A percentile compares a stretch with the other conserved stretches of the same genome.
phyloP scores from a whole-genome alignment of 176 grass and related monocot species.

The Aechmea fasciata region DNA sequence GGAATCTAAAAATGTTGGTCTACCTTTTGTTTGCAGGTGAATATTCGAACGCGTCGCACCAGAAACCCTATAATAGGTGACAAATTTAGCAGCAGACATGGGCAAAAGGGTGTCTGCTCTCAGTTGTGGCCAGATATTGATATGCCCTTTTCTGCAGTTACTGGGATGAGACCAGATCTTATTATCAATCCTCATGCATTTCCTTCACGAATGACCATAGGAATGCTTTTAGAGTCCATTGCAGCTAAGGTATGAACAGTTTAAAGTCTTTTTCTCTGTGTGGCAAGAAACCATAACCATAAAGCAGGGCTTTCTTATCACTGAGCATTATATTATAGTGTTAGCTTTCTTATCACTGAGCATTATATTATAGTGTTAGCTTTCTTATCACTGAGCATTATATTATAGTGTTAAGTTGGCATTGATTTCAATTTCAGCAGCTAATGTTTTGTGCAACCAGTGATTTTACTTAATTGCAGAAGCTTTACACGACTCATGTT shows the following conservation, averaged over 20 bases:
- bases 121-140: constrained; percentile 96
- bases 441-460: background rate
- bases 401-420: too few species aligned
- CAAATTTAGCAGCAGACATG: constrained; percentile 98
- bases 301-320: background rate
- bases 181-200: constrained; percentile 98
- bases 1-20: too few species aligned
- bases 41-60: constrained; percentile 61
- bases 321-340: background rate
- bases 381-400: background rate
- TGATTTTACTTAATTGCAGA: background rate
- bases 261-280: background rate
- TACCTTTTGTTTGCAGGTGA: constrained; percentile 39
- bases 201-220: constrained; percentile 98
- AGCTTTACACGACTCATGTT: too few species aligned
- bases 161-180: constrained; percentile 89
- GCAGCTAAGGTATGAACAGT: constrained; percentile 74
- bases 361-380: too few species aligned
- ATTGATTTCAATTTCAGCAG: background rate
- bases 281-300: background rate
- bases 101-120: constrained; percentile 96
- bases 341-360: background rate
- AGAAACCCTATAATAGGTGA: constrained; percentile 94
- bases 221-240: constrained; percentile 95
- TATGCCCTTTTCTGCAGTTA: constrained; percentile 95